Base-by-base conservation (phyloP, 2,329 filamentous ascomycete genomes). In the Leptographium radiaticola region DNA sequence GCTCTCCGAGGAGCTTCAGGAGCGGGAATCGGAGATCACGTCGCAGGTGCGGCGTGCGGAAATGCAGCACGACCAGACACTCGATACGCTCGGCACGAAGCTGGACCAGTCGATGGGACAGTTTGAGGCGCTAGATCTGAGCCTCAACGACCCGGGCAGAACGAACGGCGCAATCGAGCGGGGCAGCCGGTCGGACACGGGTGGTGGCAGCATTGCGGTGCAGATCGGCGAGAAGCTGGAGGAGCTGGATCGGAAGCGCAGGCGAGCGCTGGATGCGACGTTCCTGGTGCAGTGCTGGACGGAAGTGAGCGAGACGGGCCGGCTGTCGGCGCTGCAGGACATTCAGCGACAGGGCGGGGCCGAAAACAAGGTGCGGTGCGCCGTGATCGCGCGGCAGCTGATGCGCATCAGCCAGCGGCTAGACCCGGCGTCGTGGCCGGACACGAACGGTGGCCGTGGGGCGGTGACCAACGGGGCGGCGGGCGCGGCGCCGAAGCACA, bases 221-320 rank as follows among this genome's bases (percentile, higher is more conserved):
- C 88, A 95, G 66, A 97, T 96, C 52, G 93, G 93, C 61, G 89
- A 95, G 71, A 84, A 85, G 63, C 74, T 98, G 12, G 93, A 98
- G 71, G 91, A 97, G 67, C 75, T 98, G 56, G 93, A 98, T 68
- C 82, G 89, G 63, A 95, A 98, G 71, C 77, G 90, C 61, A 84
- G 89, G 65, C 77, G 91, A 56, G 93, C 93, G 36, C 78, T 93
- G 66, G 93, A 98, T 71, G 90, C 93, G 57, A 91, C 87, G 65
- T 97, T 97, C 66, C 70, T 98, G 56, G 89, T 98, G 59, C 87
- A 95, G 66, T 98, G 93, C 71, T 98, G 93, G 91, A 82, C 89
- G 43, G 91, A 97, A 64, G 89, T 98, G 61, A 90, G 85, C 68
- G 90, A 95, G 63, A 84, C 85, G 10, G 93, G 93, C 4, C 83